A percentile compares a stretch with the other conserved stretches of the same genome.
phyloP scores from a whole-genome alignment of 257 asterid genomes.

The Handroanthus guayacan region DNA sequence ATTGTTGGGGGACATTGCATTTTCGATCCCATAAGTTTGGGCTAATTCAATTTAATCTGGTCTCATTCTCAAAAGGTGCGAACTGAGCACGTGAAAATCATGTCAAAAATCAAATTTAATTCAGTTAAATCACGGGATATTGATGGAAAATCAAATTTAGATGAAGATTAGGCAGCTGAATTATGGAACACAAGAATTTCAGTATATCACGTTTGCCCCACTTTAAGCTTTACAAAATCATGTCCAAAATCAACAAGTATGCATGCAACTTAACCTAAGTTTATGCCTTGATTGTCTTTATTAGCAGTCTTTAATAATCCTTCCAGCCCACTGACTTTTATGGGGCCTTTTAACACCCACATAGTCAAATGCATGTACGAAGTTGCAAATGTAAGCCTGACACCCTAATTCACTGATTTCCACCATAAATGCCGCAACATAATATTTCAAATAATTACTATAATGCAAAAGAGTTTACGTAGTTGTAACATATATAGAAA shows the following conservation, averaged over 20 bases:
- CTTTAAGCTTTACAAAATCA: neutral
- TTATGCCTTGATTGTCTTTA: slow-evolving; percentile 7
- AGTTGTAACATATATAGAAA: slow-evolving; percentile 9
- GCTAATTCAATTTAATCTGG: too few relatives aligned
- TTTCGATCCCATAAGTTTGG: too few relatives aligned
- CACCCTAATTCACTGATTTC: slow-evolving; percentile 20
- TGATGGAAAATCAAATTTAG: too few relatives aligned
- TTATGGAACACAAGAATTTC: neutral
- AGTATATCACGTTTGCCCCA: neutral
- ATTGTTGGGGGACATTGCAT: too few relatives aligned
- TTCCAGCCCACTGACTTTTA: neutral
- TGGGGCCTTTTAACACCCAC: too few relatives aligned
- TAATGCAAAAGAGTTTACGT: slow-evolving; percentile 32
- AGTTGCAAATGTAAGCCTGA: neutral
- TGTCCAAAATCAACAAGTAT: too few relatives aligned
- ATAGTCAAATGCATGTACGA: too few relatives aligned
- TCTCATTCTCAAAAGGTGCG: too few relatives aligned
- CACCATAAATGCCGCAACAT: slow-evolving; percentile 35
- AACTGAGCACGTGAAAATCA: too few relatives aligned
- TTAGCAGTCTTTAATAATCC: neutral
- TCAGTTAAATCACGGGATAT: too few relatives aligned
- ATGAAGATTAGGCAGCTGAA: too few relatives aligned
- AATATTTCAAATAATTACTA: slow-evolving; percentile 5
- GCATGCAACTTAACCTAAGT: neutral
- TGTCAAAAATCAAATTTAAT: too few relatives aligned